These are phyloP conservation scores for Didymella exigua DNA, from an alignment of 2,329 filamentous ascomycete genomes.

Conservation along the genomic window DNA sequence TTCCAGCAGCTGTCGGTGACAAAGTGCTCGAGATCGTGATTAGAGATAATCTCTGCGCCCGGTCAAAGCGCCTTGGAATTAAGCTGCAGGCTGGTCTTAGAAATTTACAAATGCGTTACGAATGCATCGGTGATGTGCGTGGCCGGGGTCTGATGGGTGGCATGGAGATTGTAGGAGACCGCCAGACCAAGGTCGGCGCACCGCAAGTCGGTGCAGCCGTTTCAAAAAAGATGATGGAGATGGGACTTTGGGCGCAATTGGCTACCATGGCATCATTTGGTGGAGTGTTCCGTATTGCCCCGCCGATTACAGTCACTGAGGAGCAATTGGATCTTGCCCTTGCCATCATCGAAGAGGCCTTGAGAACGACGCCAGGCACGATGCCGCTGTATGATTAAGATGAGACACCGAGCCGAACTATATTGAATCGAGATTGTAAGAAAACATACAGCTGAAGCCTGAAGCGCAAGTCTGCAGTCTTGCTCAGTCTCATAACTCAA, in stretches of 20 bases:
- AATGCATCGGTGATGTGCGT: constrained; percentile 66
- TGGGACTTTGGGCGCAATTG: constrained; percentile 60
- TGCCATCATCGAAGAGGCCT: constrained; percentile 25
- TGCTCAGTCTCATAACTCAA: too few relatives aligned
- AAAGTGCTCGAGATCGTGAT: constrained; percentile 68
- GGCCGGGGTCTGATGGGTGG: constrained; percentile 64
- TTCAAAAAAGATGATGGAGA: constrained; percentile 55
- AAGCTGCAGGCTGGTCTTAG: constrained; percentile 57
- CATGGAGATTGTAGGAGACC: constrained; percentile 62
- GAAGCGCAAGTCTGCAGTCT: neutral
- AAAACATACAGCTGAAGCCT: too few relatives aligned
- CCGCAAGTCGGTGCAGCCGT: constrained; percentile 57
- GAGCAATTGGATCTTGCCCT: neutral
- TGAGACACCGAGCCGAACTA: too few relatives aligned
- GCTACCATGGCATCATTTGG: constrained; percentile 13
- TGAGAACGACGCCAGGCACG: constrained; percentile 57
- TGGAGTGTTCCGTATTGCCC: constrained; percentile 30
- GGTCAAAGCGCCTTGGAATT: constrained; percentile 53
- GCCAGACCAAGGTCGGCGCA: constrained; percentile 55
- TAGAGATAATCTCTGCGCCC: constrained; percentile 59
- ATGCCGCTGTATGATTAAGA: constrained; percentile 23
- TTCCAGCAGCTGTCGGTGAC: constrained; percentile 64
- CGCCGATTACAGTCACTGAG: constrained; percentile 7
- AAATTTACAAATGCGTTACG: constrained; percentile 57
- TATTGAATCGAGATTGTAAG: too few relatives aligned